Evolutionary conservation across 495 filamentous ascomycete genomes (phyloP).

Genomic region (Xylaria telfairii): DNA sequence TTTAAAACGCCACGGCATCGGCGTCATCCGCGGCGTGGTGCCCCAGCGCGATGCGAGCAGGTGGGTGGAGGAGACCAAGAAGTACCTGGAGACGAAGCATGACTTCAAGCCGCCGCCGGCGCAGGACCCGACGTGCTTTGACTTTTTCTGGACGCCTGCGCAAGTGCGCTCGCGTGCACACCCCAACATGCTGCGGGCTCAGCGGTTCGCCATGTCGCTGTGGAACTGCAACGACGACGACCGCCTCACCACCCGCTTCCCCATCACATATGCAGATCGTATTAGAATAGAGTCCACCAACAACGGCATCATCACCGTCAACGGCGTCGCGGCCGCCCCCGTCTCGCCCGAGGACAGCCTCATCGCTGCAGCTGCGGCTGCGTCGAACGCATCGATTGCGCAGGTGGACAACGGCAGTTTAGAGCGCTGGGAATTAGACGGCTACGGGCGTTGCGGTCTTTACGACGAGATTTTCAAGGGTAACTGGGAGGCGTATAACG

Average conservation of each 20-base stretch:
- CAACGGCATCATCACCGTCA: conserved; percentile 46
- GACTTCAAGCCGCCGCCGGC: conserved; percentile 58
- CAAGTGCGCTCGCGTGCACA: conserved; percentile 82
- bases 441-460: conserved; percentile 73
- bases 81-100: conserved; percentile 65
- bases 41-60: conserved; percentile 61
- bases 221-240: conserved; percentile 81
- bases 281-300: conserved; percentile 70
- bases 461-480: conserved; percentile 79
- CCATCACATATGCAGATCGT: conserved; percentile 83
- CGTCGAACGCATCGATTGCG: conserved; percentile 58
- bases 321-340: conserved; percentile 35
- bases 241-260: conserved; percentile 60
- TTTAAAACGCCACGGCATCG: conserved; percentile 69
- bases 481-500: conserved; percentile 84
- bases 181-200: conserved; percentile 72
- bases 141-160: conserved; percentile 89
- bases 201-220: conserved; percentile 79
- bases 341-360: conserved; percentile 46
- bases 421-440: conserved; percentile 88
- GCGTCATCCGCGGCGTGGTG: conserved; percentile 70
- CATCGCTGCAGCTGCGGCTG: conserved; percentile 50
- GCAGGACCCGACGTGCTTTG: conserved; percentile 78
- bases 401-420: conserved; percentile 87
- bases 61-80: conserved; percentile 63